phyloP scores from a whole-genome alignment of 371 early-diverging fungal species.

The Dentiscutata heterogama region DNA sequence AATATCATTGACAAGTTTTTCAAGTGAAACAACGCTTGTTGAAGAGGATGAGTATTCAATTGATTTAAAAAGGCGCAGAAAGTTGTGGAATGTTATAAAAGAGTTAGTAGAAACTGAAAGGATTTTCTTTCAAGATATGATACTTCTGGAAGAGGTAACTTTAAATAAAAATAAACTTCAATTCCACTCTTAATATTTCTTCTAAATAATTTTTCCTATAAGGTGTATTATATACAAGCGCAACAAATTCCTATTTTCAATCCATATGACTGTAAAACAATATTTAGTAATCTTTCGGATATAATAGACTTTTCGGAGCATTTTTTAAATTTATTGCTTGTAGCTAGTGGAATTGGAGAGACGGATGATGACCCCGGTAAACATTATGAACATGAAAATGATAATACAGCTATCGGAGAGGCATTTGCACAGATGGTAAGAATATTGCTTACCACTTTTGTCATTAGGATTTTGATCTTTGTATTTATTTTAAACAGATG shows the following conservation, averaged over 20 bases:
- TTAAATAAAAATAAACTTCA: neutral
- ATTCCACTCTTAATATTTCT: neutral
- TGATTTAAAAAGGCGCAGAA: conserved; percentile 39
- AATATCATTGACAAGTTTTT: neutral
- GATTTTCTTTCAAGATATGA: conserved; percentile 72
- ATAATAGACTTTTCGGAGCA: conserved; percentile 65
- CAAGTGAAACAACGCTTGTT: neutral
- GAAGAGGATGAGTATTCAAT: conserved; percentile 33
- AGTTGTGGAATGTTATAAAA: conserved; percentile 63
- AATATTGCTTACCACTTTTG: neutral
- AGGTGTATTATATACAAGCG: conserved; percentile 68
- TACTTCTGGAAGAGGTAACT: conserved; percentile 68
- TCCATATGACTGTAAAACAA: conserved; percentile 63
- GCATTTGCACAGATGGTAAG: conserved; percentile 67
- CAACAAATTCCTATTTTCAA: conserved; percentile 56
- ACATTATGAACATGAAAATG: conserved; percentile 45
- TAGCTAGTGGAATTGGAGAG: conserved; percentile 53
- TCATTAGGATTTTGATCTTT: neutral
- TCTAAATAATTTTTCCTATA: conserved; percentile 23
- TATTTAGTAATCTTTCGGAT: conserved; percentile 71
- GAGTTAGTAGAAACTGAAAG: conserved; percentile 80
- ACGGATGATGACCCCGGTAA: conserved; percentile 47
- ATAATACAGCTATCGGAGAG: conserved; percentile 60
- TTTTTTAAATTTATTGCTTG: conserved; percentile 60
- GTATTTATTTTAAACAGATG: conserved; percentile 20